Percentiles rank a stretch among this genome's conserved stretches.
phyloP scores from a whole-genome alignment of 2,329 filamentous ascomycete genomes.

The Pseudogymnoascus sp. region DNA sequence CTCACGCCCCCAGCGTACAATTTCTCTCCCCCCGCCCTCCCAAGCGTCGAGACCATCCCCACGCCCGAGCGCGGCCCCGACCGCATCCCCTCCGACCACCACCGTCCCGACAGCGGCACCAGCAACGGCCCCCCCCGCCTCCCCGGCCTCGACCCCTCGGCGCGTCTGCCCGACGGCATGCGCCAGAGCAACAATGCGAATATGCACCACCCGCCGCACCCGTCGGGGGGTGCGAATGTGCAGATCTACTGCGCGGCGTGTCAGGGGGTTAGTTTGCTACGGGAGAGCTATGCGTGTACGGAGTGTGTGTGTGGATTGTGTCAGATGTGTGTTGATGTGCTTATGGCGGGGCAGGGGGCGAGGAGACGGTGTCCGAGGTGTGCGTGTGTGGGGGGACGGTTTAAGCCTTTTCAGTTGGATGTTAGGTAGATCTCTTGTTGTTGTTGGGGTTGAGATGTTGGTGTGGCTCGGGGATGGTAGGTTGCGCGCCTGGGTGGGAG shows the following conservation, averaged over 20 bases:
- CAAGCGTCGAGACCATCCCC: slow-evolving; percentile 65
- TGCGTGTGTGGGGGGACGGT: slow-evolving; percentile 68
- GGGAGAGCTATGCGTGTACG: slow-evolving; percentile 85
- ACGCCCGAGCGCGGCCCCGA: neutral
- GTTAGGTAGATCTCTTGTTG: slow-evolving; percentile 46
- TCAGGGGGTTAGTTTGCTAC: slow-evolving; percentile 65
- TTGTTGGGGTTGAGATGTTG: too few relatives aligned
- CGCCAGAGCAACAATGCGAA: neutral
- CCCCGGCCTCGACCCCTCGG: neutral
- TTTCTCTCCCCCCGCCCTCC: slow-evolving; percentile 68
- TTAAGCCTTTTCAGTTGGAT: slow-evolving; percentile 79
- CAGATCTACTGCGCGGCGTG: slow-evolving; percentile 93
- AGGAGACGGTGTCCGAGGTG: slow-evolving; percentile 72
- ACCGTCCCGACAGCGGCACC: slow-evolving; percentile 39
- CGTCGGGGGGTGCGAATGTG: slow-evolving; percentile 38
- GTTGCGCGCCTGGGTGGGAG: too few relatives aligned
- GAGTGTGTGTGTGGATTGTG: slow-evolving; percentile 95
- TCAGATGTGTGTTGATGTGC: slow-evolving; percentile 73
- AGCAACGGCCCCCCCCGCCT: neutral
- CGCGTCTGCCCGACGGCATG: neutral
- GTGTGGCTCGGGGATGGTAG: too few relatives aligned
- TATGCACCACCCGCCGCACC: neutral
- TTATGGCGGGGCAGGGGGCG: slow-evolving; percentile 61
- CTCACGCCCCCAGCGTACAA: slow-evolving; percentile 72
- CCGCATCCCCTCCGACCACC: neutral